Conservation (phyloP, 1,284 basidiomycete genomes). For the Polyporus tsugae region DNA sequence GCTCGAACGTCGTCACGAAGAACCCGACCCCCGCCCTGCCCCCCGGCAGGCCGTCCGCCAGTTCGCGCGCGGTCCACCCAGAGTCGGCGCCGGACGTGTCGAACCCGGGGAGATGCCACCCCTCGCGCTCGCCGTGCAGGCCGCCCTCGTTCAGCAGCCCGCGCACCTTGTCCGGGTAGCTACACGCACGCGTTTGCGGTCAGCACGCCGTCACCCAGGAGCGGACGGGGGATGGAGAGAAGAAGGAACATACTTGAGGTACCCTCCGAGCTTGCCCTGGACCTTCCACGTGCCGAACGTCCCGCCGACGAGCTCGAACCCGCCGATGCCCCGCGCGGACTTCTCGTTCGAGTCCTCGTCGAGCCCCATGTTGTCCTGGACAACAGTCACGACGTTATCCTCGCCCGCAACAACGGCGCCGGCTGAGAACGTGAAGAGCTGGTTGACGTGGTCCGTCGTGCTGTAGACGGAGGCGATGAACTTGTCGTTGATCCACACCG, state of each 20-base stretch:
- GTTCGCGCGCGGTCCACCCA: conserved; percentile 61
- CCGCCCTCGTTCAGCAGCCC: conserved; percentile 84
- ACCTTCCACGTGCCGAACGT: conserved; percentile 70
- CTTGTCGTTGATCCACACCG: conserved; percentile 78
- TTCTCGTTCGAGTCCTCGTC: conserved; percentile 63
- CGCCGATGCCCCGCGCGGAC: conserved; percentile 79
- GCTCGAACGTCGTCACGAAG: conserved; percentile 76
- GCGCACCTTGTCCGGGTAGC: conserved; percentile 74
- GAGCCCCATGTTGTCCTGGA: conserved; percentile 86
- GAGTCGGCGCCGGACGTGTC: conserved; percentile 58
- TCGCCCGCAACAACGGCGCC: conserved; percentile 55
- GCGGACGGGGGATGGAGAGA: no score
- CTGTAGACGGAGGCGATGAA: conserved; percentile 78
- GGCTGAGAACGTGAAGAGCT: conserved; percentile 68
- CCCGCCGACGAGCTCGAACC: conserved; percentile 70
- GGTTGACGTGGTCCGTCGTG: conserved; percentile 69
- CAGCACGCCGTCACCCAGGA: no score
- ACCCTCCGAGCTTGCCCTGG: conserved; percentile 84
- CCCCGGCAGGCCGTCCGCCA: conserved; percentile 63
- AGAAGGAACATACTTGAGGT: conserved; percentile 57
- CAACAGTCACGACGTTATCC: conserved; percentile 80
- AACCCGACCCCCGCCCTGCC: conserved; percentile 76
- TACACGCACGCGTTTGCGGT: conserved; percentile 32
- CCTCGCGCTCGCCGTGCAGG: conserved; percentile 76
- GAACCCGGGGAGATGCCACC: conserved; percentile 85